Evolutionary conservation across 2,329 filamentous ascomycete species (phyloP), one percentile per base, ranked within the genome.

Genomic region (Dactylellina parvicollis): DNA sequence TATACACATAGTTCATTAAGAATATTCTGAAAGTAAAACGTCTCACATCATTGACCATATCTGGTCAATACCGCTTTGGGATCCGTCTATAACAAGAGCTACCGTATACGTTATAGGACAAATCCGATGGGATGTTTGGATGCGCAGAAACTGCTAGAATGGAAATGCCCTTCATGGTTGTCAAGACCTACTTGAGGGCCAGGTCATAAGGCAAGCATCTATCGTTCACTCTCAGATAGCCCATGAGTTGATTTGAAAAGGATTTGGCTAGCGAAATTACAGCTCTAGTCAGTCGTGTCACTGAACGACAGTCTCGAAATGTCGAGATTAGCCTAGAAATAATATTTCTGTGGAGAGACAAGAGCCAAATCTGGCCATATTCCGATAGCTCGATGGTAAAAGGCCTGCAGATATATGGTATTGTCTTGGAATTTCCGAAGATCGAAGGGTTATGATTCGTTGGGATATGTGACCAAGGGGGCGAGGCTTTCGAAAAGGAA

Each of bases 391-490:
- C 28, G 2, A 22, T 9, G 5, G 22, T 44, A 22, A 44, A 40
- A 65, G 47, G 28, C 49, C 22, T 56, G 20, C 44, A 55, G 38
- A 16, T 38, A 20, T 49, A 34, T 30, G 44, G 4, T 18, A 5
- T 55, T 65, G 60, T 65, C 60, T 65, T 65, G 28, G 38, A 47
- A 56, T 55, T 55, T 65, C 60, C 49, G 60, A 65, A 47, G 30
- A 56, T 56, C 36, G 36, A 65, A 50, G 60, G 49, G 60, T 20
- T n/a, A 38, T 12, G 30, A 32, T 38, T 55, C 12, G 44, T 24
- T 40, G 22, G 34, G 47, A 55, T 55, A 38, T 12, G 28, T 55
- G 34, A 16, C 38, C 34, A 20, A 26, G 34, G 56, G 46, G 34
- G 8, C 12, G 24, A 20, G 40, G 38, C 7, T 26, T n/a, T n/a